Base-by-base conservation (phyloP, 768 basidiomycete species). In the Dentipellis sp. region DNA sequence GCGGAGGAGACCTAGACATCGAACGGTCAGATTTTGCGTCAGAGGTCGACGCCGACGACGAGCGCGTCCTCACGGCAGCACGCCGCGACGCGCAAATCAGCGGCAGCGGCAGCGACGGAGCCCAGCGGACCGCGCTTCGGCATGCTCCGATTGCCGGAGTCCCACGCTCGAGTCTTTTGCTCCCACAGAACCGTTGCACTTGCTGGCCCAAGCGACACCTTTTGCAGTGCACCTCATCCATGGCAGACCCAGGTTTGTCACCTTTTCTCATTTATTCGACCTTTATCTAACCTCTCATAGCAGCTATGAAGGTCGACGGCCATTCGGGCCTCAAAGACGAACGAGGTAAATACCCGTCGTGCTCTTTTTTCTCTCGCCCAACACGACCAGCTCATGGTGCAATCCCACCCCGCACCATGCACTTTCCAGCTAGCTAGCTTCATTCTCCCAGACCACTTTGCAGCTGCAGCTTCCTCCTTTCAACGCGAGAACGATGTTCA, bases 351-450 rank as follows among this genome's bases (percentile, higher is more conserved):
- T 45, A 45, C 19, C 10, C 19, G n/a, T 45, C 19, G n/a, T 45
- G 9, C 21, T 47, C 35, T 39, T 50, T 56, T 62, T 62, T 60
- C 55, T 54, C 56, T 55, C 50, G 1, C 56, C 49, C 59, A 53
- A 60, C 59, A 56, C 54, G 52, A 57, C 54, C 61, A 58, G 59
- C 61, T 62, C 56, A 62, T 62, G 61, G 61, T 62, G 61, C 61
- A 60, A 57, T 56, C 59, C 56, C 42, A 14, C 40, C 52, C 59
- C 56, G 59, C 59, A 62, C 61, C 61, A 47, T 55, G 52, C 12
- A 42, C 22, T 53, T 52, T 52, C 40, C 53, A 62, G 61, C 61
- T 62, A 62, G 61, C 61, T 59, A 61, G 60, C 60, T 56, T 61
- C 55, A 47, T 59, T 46, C 55, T 49, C 56, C 29, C 29, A 29